Evolutionary conservation across 1,284 basidiomycete genomes (phyloP), one percentile per base, ranked within the genome.

Genomic region (Taiwanofungus camphoratus): DNA sequence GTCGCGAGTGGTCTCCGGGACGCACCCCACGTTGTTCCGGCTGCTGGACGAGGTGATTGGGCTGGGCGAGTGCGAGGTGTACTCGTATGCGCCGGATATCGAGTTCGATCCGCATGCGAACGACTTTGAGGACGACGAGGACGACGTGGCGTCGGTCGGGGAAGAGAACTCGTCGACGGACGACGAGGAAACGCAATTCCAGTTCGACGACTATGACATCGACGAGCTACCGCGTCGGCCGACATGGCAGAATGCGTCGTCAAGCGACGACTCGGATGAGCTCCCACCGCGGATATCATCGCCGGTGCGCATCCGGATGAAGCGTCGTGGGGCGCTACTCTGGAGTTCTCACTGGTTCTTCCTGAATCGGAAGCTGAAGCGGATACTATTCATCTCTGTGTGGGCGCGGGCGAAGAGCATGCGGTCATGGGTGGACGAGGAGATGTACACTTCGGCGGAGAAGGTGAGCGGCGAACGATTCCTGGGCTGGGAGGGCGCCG

Each of bases 321-420:
- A 60, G 44, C 66, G 69, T 43, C 58, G 69, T 12, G 92, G 92
- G n/a, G 87, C 92, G 4, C 71, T 98, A 45, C 73, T 98, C 5
- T 98, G 94, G 95, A 92, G 90, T 26, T 93, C 91, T 12, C 92
- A 97, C 62, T 96, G 92, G 80, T 97, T 99, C 71, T 96, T 99
- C 72, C 76, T 94, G 61, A 96, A 94, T 71, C 79, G 86, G 60
- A 95, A 92, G 62, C 69, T 84, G 67, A 98, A 96, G 70, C 82
- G 95, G 16, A 83, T 99, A 55, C 65, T 99, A 39, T 98, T 96
- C 64, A 79, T 97, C 47, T 90, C 91, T 1, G 82, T 92, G 5
- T 97, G 92, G 91, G 90, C 92, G n/a, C 77, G 87, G 29, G 85
- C 87, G 41, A 77, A 76, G 54, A 74, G 77, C 37, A 67, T 78